Evolutionary conservation across 2,329 filamentous ascomycete species (phyloP).

Genomic region (Cercospora sp.): DNA sequence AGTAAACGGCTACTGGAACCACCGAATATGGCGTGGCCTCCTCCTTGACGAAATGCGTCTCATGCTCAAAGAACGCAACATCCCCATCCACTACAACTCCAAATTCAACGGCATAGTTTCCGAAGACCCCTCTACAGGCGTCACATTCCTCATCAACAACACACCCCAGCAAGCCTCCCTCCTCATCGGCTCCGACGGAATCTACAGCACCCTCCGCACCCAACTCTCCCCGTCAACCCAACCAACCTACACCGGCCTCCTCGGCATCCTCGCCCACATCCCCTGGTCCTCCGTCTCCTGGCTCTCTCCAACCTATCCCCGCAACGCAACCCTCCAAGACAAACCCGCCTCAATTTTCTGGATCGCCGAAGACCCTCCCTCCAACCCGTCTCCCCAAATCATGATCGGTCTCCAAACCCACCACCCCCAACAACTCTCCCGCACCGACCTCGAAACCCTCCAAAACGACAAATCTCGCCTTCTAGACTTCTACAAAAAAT

Average conservation of each 20-base stretch:
- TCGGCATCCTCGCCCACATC: conserved; percentile 29
- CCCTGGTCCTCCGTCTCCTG: conserved; percentile 25
- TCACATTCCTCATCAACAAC: conserved; percentile 27
- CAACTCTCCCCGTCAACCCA: conserved; percentile 37
- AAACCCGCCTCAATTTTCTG: conserved; percentile 43
- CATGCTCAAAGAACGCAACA: conserved; percentile 43
- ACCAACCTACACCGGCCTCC: conserved; percentile 30
- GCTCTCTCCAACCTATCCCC: conserved; percentile 30
- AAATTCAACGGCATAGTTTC: conserved; percentile 49
- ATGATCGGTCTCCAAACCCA: conserved; percentile 42
- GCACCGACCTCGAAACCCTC: conserved; percentile 39
- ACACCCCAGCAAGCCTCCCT: conserved; percentile 20
- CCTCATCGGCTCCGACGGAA: conserved; percentile 33
- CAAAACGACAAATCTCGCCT: conserved; percentile 34
- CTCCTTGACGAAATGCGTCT: conserved; percentile 53
- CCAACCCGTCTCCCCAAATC: conserved; percentile 36
- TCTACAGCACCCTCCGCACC: conserved; percentile 34
- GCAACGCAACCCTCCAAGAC: conserved; percentile 40
- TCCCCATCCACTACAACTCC: conserved; percentile 50
- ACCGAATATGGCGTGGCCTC: conserved; percentile 52
- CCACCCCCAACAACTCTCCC: conserved; percentile 34
- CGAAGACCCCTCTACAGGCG: conserved; percentile 5
- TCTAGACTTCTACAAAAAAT: conserved; percentile 17
- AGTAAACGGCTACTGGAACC: conserved; percentile 50
- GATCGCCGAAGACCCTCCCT: conserved; percentile 38